Conservation (phyloP, 1,139 yeast species). For the Arxiozyma heterogenica region DNA sequence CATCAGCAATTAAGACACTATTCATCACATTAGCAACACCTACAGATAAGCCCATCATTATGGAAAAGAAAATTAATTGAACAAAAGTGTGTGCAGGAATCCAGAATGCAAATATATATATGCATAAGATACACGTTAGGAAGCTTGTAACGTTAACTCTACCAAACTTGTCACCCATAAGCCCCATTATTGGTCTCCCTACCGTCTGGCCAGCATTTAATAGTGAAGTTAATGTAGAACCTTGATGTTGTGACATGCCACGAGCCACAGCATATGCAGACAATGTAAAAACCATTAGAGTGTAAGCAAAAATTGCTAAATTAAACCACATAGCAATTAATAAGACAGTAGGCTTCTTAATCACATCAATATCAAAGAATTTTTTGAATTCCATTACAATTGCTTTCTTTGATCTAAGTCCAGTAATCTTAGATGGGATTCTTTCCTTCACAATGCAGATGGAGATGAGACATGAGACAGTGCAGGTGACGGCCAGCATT, state of each 20-base stretch:
- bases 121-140: slow-evolving; percentile 20
- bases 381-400: slow-evolving; percentile 9
- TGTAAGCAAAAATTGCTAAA: slow-evolving; percentile 47
- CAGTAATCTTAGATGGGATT: slow-evolving; percentile 31
- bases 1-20: slow-evolving; percentile 51
- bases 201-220: slow-evolving; percentile 55
- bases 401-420: slow-evolving; percentile 13
- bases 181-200: slow-evolving; percentile 60
- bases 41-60: slow-evolving; percentile 44
- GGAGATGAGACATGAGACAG: slow-evolving; percentile 31
- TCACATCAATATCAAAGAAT: slow-evolving; percentile 9
- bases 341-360: slow-evolving; percentile 16
- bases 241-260: slow-evolving; percentile 48
- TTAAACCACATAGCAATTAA: slow-evolving; percentile 48
- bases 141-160: slow-evolving; percentile 43
- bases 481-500: slow-evolving; percentile 42
- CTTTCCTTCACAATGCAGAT: slow-evolving; percentile 42
- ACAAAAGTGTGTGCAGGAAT: slow-evolving; percentile 44
- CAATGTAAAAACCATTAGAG: slow-evolving; percentile 50
- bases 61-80: slow-evolving; percentile 44
- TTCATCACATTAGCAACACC: slow-evolving; percentile 62
- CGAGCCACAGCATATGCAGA: slow-evolving; percentile 53
- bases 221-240: slow-evolving; percentile 51
- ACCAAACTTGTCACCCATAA: slow-evolving; percentile 49
- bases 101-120: slow-evolving; percentile 33